Evolutionary conservation across 2,329 filamentous ascomycete genomes (phyloP).

Genomic region (Colletotrichum scovillei): DNA sequence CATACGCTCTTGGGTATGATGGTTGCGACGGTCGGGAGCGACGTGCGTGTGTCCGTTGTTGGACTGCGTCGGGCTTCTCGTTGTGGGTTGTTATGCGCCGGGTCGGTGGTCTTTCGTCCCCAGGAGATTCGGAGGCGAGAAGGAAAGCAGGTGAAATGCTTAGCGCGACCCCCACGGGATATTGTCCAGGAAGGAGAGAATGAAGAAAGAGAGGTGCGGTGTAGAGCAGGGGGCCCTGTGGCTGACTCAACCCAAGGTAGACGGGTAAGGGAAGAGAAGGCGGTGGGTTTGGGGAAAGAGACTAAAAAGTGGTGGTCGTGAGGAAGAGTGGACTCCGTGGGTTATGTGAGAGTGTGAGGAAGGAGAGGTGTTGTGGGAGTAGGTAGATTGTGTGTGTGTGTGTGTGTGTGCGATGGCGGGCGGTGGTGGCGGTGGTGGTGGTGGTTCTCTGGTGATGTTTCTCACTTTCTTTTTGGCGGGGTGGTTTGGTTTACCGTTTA

Average conservation of each 20-base stretch:
- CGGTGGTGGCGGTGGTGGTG: background rate
- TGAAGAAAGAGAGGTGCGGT: background rate
- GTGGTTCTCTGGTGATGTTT: constrained; percentile 28
- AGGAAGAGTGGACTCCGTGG: background rate
- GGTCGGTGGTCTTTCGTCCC: background rate
- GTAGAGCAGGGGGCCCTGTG: background rate
- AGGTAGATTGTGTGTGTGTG: background rate
- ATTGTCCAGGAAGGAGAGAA: background rate
- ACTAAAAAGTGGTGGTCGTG: background rate
- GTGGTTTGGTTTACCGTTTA: constrained; percentile 25
- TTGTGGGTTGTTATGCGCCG: background rate
- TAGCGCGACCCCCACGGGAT: background rate
- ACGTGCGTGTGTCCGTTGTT: background rate
- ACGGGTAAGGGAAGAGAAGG: background rate
- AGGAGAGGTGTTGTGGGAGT: constrained; percentile 2
- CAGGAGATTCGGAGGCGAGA: background rate
- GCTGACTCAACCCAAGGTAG: constrained; percentile 16
- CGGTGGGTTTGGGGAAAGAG: constrained; percentile 5
- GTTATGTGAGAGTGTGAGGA: constrained; percentile 1
- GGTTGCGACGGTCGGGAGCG: background rate
- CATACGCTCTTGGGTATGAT: background rate
- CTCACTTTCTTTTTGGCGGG: constrained; percentile 34
- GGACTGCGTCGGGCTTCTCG: background rate
- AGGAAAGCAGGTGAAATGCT: background rate
- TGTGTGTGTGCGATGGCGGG: background rate